A percentile compares a stretch with the other conserved stretches of the same genome.
Conservation (phyloP, 805 yeast genomes). For the Cyberlindnera nakhonratchasimensis region DNA sequence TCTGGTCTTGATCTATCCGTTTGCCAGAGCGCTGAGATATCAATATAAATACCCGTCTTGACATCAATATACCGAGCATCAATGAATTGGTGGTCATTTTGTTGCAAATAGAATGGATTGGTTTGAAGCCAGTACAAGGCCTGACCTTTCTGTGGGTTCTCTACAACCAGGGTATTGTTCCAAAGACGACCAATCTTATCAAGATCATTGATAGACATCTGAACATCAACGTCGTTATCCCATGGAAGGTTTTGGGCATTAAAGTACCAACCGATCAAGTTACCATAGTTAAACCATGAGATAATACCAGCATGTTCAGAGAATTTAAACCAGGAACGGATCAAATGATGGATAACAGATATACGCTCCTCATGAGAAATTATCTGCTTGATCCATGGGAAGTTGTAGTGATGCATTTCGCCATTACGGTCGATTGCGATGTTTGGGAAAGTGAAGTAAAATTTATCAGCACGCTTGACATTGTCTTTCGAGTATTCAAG, state of each 20-base stretch:
- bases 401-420: constrained; percentile 31
- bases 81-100: constrained; percentile 41
- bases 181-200: constrained; percentile 40
- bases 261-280: constrained; percentile 60
- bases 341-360: constrained; percentile 41
- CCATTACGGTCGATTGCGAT: constrained; percentile 24
- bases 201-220: constrained; percentile 46
- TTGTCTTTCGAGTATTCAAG: constrained; percentile 26
- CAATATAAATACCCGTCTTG: constrained; percentile 47
- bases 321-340: constrained; percentile 54
- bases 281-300: constrained; percentile 65
- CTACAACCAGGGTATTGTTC: constrained; percentile 50
- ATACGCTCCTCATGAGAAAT: constrained; percentile 30
- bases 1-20: constrained; percentile 16
- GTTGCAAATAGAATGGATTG: constrained; percentile 32
- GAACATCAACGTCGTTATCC: constrained; percentile 64
- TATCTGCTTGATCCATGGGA: constrained; percentile 31
- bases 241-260: constrained; percentile 56
- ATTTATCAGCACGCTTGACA: constrained; percentile 22
- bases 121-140: constrained; percentile 35
- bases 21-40: constrained; percentile 40
- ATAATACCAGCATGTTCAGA: constrained; percentile 39
- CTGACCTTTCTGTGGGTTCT: constrained; percentile 33
- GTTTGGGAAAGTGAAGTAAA: constrained; percentile 29
- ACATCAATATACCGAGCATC: constrained; percentile 46